Evolutionary conservation across 2,329 filamentous ascomycete species (phyloP), one percentile per base, ranked within the genome.

Genomic region (Colletotrichum sp.): DNA sequence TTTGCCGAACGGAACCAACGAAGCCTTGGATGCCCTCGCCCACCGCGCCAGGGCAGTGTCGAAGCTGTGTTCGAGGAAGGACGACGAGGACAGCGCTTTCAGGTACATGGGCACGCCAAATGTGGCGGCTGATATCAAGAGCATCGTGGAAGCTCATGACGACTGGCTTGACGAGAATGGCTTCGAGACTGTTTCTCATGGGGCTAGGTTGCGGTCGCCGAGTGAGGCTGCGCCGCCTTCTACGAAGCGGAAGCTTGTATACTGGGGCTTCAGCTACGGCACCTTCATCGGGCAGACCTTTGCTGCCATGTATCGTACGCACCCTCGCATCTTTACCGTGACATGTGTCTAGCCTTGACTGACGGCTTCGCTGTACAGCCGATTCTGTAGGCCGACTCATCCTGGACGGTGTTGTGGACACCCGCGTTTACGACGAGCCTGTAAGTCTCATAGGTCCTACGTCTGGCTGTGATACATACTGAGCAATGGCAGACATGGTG

Each of bases 211-310:
- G n/a, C 65, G 63, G n/a, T 65, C 72, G 13, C 36, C 72, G 6
- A 67, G 68, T 30, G 68, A 65, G 21, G 39, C 44, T 52, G 39
- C 62, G 18, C 72, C 72, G 5, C 64, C 63, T 24, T 67, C 75
- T 15, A 77, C 72, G 36, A 77, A 71, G 55, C 79, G 80, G 3
- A 81, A 81, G 68, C 68, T 83, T 26, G 78, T 82, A 1, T 86
- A 84, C 72, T 85, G 83, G 82, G 85, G 85, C 2, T 83, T 85
- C 64, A 84, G 82, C 52, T 86, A 87, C 71, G 85, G 85, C 30
- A 83, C 82, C 6, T 78, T 84, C 10, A 77, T 86, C 2, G 85
- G 86, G 10, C 78, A 78, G 21, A 84, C 82, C 8, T 85, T 85
- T 65, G 84, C 84, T 8, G 78, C 80, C 55, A 86, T 86, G 83